A percentile compares a stretch with the other conserved stretches of the same genome.
Conservation (phyloP, 371 early-diverging fungal genomes). For the Basidiobolus meristosporus region DNA sequence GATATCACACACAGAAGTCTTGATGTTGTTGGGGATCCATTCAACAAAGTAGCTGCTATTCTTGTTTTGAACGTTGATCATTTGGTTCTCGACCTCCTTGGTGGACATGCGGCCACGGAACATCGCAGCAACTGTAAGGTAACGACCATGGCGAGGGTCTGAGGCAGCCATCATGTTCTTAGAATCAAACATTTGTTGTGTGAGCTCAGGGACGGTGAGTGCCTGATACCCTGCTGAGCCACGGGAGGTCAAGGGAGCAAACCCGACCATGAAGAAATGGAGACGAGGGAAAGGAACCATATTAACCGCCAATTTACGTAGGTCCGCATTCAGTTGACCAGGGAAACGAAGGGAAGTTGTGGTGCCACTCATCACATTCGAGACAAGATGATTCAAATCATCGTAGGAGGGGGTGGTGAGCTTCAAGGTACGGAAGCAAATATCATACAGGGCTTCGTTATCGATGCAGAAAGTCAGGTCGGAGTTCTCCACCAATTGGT, state of each 20-base stretch:
- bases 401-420: slow-evolving; percentile 69
- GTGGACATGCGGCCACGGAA: slow-evolving; percentile 98
- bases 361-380: slow-evolving; percentile 88
- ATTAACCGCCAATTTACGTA: slow-evolving; percentile 97
- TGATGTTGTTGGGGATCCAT: slow-evolving; percentile 99
- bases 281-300: slow-evolving; percentile 97
- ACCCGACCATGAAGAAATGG: slow-evolving; percentile 99
- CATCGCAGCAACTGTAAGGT: slow-evolving; percentile 95
- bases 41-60: slow-evolving; percentile 96
- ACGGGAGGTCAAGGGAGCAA: slow-evolving; percentile 87
- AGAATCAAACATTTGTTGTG: slow-evolving; percentile 96
- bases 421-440: slow-evolving; percentile 87
- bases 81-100: slow-evolving; percentile 99
- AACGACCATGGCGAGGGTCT: slow-evolving; percentile 95
- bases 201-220: slow-evolving; percentile 84
- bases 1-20: slow-evolving; percentile 97
- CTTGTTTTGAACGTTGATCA: slow-evolving; percentile 90
- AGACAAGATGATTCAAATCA: slow-evolving; percentile 83
- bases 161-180: slow-evolving; percentile 99
- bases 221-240: slow-evolving; percentile 81
- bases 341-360: slow-evolving; percentile 98
- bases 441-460: slow-evolving; percentile 90
- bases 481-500: slow-evolving; percentile 94
- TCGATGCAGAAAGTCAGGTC: slow-evolving; percentile 92
- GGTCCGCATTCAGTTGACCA: slow-evolving; percentile 95